Evolutionary conservation across 192 early-diverging fungal species (phyloP).

Genomic region (Coemansia sp.): DNA sequence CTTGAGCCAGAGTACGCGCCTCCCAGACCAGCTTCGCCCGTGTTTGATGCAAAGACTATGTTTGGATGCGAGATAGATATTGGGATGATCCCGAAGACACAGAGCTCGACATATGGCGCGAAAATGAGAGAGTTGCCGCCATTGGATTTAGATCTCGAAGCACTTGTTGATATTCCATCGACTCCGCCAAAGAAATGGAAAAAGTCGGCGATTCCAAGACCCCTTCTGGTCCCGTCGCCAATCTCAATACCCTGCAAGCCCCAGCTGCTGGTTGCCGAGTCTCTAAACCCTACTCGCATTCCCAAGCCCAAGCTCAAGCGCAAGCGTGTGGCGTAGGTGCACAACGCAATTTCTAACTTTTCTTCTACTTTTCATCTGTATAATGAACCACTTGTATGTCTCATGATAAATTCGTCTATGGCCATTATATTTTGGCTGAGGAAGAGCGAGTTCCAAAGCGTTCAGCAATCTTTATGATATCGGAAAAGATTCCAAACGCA

Average conservation of each 20-base stretch:
- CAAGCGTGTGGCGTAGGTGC: background rate
- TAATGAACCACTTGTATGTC: too few relatives aligned
- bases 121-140: slow-evolving; percentile 12
- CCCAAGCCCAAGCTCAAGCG: slow-evolving; percentile 49
- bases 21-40: slow-evolving; percentile 1
- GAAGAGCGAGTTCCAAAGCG: slow-evolving; percentile 38
- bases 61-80: slow-evolving; percentile 42
- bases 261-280: slow-evolving; percentile 17
- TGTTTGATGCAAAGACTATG: slow-evolving; percentile 15
- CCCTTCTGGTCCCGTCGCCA: slow-evolving; percentile 7
- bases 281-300: slow-evolving; percentile 38
- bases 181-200: background rate
- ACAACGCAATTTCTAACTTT: background rate
- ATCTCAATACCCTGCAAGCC: slow-evolving; percentile 11
- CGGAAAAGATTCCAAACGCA: slow-evolving; percentile 96
- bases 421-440: slow-evolving; percentile 9
- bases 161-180: slow-evolving; percentile 15
- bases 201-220: background rate
- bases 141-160: slow-evolving; percentile 22
- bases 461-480: slow-evolving; percentile 83
- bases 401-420: too few relatives aligned
- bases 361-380: background rate
- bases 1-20: slow-evolving; percentile 48
- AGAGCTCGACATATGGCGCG: slow-evolving; percentile 9
- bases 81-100: slow-evolving; percentile 26